Conservation (phyloP, 2,329 filamentous ascomycete genomes). For the Onygenales sp. region DNA sequence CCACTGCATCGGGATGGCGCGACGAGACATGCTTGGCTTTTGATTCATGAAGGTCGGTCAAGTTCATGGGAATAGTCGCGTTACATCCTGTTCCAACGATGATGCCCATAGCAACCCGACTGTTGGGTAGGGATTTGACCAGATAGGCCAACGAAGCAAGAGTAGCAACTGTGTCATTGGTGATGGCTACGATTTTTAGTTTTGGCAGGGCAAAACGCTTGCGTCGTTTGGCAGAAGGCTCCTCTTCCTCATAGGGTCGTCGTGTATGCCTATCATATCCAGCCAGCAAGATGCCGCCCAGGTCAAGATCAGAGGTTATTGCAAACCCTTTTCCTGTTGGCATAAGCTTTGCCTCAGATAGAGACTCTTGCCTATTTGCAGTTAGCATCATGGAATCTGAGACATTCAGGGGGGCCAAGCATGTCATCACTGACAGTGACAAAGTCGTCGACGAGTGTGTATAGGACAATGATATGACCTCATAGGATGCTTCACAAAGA, state of each 20-base stretch:
- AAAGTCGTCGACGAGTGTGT: background rate
- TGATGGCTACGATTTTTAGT: conserved; percentile 64
- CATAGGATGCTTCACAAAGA: background rate
- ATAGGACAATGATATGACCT: background rate
- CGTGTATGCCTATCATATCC: conserved; percentile 46
- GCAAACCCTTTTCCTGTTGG: conserved; percentile 52
- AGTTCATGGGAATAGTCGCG: conserved; percentile 64
- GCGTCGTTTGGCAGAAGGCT: conserved; percentile 36
- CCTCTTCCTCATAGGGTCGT: conserved; percentile 24
- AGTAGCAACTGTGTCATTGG: conserved; percentile 73
- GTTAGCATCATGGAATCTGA: conserved; percentile 8
- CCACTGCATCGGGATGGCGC: conserved; percentile 43
- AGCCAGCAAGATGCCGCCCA: conserved; percentile 44
- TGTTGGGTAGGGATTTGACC: conserved; percentile 50
- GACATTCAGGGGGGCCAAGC: background rate
- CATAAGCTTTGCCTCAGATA: conserved; percentile 46
- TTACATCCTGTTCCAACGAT: conserved; percentile 78
- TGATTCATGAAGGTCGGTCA: conserved; percentile 51
- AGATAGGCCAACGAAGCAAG: conserved; percentile 68
- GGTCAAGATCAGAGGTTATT: conserved; percentile 45
- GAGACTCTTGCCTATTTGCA: conserved; percentile 37
- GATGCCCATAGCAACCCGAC: conserved; percentile 65
- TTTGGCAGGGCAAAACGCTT: conserved; percentile 48
- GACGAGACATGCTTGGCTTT: conserved; percentile 49
- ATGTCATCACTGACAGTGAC: background rate